These are phyloP conservation scores for Monosporascus sp. DNA, from an alignment of 2,329 filamentous ascomycete species.

Conservation along the genomic window DNA sequence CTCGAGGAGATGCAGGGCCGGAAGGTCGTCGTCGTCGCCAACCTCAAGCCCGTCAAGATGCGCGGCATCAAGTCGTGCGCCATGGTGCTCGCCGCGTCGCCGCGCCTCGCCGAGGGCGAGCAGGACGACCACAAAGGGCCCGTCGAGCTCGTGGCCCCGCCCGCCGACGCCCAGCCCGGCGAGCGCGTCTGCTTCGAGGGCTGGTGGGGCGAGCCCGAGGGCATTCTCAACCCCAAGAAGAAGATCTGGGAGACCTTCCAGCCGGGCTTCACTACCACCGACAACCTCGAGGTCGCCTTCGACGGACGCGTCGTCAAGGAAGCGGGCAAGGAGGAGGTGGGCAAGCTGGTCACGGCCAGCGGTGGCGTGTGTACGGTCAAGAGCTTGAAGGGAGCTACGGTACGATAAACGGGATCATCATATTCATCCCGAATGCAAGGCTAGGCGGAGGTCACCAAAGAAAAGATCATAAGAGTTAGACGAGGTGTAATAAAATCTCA, in stretches of 20 bases:
- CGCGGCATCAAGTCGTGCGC: conserved; percentile 68
- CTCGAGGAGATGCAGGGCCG: conserved; percentile 95
- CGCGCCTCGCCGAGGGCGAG: conserved; percentile 74
- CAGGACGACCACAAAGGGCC: conserved; percentile 80
- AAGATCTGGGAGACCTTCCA: conserved; percentile 98
- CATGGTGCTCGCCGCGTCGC: conserved; percentile 95
- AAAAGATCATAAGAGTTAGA: neutral
- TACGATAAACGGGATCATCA: conserved; percentile 57
- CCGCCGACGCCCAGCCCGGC: conserved; percentile 71
- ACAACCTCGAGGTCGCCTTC: conserved; percentile 75
- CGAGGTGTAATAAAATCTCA: no score
- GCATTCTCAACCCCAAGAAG: conserved; percentile 96
- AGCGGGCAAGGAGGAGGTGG: conserved; percentile 62
- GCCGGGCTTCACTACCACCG: conserved; percentile 90
- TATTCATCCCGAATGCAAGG: no score
- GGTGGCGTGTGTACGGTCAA: conserved; percentile 80
- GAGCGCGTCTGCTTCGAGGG: conserved; percentile 91
- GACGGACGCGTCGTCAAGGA: conserved; percentile 73
- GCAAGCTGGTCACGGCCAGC: conserved; percentile 67
- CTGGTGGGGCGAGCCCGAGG: conserved; percentile 89
- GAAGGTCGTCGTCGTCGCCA: conserved; percentile 93
- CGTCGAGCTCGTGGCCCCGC: conserved; percentile 86
- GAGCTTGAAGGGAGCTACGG: conserved; percentile 71
- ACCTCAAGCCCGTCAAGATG: conserved; percentile 99
- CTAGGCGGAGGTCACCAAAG: neutral